These are phyloP conservation scores for Discostella stelligeroides DNA, from an alignment of 108 stramenopile species.

Conservation along the genomic window DNA sequence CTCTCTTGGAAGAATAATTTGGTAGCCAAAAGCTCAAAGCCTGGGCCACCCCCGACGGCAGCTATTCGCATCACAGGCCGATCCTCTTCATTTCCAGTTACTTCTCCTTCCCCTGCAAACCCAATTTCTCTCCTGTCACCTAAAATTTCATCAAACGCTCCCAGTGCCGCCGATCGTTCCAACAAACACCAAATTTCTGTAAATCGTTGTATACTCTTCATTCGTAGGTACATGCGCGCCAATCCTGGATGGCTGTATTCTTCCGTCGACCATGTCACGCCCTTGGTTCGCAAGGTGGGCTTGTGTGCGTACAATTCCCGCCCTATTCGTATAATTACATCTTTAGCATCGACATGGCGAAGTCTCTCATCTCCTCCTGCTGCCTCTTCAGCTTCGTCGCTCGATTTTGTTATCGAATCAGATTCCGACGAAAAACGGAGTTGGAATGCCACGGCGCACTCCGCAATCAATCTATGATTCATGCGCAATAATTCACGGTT, in stretches of 20 bases:
- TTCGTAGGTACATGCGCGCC: slow-evolving; percentile 35
- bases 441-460: slow-evolving; percentile 2
- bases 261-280: slow-evolving; percentile 31
- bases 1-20: slow-evolving; percentile 14
- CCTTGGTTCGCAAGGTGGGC: slow-evolving; percentile 18
- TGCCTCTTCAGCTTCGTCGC: too few relatives aligned
- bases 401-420: too few relatives aligned
- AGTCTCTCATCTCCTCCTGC: not conserved
- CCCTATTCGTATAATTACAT: slow-evolving; percentile 18
- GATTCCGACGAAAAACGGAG: too few relatives aligned
- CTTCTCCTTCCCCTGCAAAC: too few relatives aligned
- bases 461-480: slow-evolving; percentile 19
- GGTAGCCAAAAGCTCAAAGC: slow-evolving; percentile 32
- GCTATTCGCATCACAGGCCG: slow-evolving; percentile 5
- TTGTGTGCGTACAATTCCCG: slow-evolving; percentile 33
- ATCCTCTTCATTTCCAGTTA: not conserved
- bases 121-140: too few relatives aligned
- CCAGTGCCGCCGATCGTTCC: slow-evolving; percentile 12
- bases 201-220: slow-evolving; percentile 32
- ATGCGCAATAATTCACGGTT: slow-evolving; percentile 14
- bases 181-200: slow-evolving; percentile 29
- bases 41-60: slow-evolving; percentile 28
- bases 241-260: slow-evolving; percentile 31
- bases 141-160: slow-evolving; percentile 13
- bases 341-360: slow-evolving; percentile 4